These are phyloP conservation scores for Planoprotostelium fungivorum DNA, from an alignment of 78 protist genomes.

Conservation along the genomic window DNA sequence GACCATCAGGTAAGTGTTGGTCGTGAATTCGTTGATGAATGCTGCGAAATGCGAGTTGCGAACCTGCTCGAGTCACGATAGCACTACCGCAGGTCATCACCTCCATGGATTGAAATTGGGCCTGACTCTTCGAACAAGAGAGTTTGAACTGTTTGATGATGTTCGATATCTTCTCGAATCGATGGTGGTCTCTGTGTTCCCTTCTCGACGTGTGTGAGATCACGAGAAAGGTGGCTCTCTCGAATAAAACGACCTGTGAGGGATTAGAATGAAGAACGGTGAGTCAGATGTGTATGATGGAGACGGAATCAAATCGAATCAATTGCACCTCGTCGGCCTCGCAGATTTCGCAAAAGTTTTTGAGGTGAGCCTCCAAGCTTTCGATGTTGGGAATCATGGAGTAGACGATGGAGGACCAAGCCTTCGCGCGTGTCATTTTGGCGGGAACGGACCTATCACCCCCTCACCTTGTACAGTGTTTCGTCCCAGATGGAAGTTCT, in stretches of 20 bases:
- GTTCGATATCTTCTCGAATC: slow-evolving; percentile 91
- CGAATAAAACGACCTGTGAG: slow-evolving; percentile 75
- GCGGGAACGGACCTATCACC: too few species aligned
- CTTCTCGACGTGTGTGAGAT: slow-evolving; percentile 78
- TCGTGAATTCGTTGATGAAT: slow-evolving; percentile 90
- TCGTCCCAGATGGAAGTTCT: slow-evolving; percentile 97
- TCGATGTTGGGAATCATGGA: slow-evolving; percentile 88
- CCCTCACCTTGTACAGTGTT: slow-evolving; percentile 86
- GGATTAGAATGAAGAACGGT: slow-evolving; percentile 4
- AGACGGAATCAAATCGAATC: slow-evolving; percentile 1
- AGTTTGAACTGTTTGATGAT: slow-evolving; percentile 96
- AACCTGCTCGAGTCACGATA: slow-evolving; percentile 55
- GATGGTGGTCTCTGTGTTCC: slow-evolving; percentile 72
- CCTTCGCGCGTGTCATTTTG: slow-evolving; percentile 47
- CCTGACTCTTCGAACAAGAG: slow-evolving; percentile 67
- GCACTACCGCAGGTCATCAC: neutral
- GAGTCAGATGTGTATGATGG: neutral
- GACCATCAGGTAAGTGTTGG: slow-evolving; percentile 94
- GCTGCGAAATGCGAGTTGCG: slow-evolving; percentile 83
- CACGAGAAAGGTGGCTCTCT: slow-evolving; percentile 88
- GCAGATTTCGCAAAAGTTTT: slow-evolving; percentile 78
- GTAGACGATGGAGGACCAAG: slow-evolving; percentile 90
- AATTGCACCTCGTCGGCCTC: slow-evolving; percentile 89
- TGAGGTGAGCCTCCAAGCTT: slow-evolving; percentile 71
- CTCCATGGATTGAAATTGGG: slow-evolving; percentile 61